phyloP scores from a whole-genome alignment of 805 yeast species.

The Sugiyamaella lignohabitans region DNA sequence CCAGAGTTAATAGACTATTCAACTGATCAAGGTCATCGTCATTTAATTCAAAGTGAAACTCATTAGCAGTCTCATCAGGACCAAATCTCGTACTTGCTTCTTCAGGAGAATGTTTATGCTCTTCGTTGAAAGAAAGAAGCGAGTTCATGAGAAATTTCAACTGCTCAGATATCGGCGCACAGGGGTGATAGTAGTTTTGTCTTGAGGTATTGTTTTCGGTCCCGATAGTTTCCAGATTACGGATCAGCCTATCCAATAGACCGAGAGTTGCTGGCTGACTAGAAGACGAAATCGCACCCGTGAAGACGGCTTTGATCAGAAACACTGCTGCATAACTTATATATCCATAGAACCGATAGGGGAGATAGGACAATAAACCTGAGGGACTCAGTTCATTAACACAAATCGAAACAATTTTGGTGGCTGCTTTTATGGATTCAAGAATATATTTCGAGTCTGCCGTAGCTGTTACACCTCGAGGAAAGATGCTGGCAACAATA shows the following conservation, averaged over 20 bases:
- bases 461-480: slow-evolving; percentile 20
- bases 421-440: slow-evolving; percentile 19
- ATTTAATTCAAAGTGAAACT: too few species aligned
- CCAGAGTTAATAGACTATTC: too few species aligned
- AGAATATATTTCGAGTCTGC: slow-evolving; percentile 22
- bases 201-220: not conserved
- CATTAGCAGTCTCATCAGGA: too few species aligned
- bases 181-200: too few species aligned
- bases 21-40: too few species aligned
- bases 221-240: slow-evolving; percentile 4
- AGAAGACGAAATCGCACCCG: slow-evolving; percentile 16
- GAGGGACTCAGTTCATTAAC: slow-evolving; percentile 16
- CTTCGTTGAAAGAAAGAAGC: slow-evolving; percentile 3
- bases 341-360: slow-evolving; percentile 20
- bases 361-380: slow-evolving; percentile 21
- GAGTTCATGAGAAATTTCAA: slow-evolving; percentile 6
- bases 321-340: slow-evolving; percentile 22
- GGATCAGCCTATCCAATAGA: slow-evolving; percentile 5
- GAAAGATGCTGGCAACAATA: slow-evolving; percentile 13
- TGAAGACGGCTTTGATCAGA: slow-evolving; percentile 21
- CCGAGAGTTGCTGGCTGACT: slow-evolving; percentile 1
- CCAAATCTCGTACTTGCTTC: too few species aligned
- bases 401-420: slow-evolving; percentile 16
- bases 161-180: slow-evolving; percentile 7
- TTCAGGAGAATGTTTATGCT: too few species aligned